Conservation (phyloP, 768 basidiomycete genomes). For the Leccinum disarticulatum region DNA sequence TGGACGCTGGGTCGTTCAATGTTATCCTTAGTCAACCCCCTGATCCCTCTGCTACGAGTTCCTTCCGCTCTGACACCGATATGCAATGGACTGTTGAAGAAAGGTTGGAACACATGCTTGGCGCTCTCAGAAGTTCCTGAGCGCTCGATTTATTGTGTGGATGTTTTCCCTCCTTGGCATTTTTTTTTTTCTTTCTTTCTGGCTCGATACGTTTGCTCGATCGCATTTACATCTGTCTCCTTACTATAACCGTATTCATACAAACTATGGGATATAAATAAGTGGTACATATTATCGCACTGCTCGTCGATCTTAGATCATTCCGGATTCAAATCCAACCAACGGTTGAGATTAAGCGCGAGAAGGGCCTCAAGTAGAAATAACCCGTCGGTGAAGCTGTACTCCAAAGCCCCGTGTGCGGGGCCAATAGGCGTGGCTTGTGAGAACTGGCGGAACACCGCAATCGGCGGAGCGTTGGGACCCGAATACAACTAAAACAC, state of each 20-base stretch:
- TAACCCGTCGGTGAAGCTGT: constrained; percentile 58
- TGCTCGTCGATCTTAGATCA: constrained; percentile 16
- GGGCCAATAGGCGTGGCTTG: constrained; percentile 60
- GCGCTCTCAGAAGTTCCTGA: constrained; percentile 34
- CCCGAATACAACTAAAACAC: constrained; percentile 45
- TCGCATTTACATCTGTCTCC: constrained; percentile 22
- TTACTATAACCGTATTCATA: constrained; percentile 33
- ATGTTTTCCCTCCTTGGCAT: constrained; percentile 11
- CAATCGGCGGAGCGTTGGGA: constrained; percentile 49
- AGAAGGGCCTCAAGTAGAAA: constrained; percentile 65
- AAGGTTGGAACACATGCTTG: constrained; percentile 70
- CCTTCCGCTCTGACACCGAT: constrained; percentile 59
- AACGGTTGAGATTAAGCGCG: constrained; percentile 70
- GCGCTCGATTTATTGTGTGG: constrained; percentile 27
- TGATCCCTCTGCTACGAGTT: constrained; percentile 62
- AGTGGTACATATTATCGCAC: constrained; percentile 18
- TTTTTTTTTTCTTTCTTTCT: constrained; percentile 1
- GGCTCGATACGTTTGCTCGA: constrained; percentile 15
- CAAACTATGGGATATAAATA: constrained; percentile 36
- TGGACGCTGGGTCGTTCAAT: constrained; percentile 84
- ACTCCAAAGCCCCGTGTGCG: constrained; percentile 61
- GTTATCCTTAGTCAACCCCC: constrained; percentile 48
- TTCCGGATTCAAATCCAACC: constrained; percentile 61
- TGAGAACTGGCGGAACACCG: constrained; percentile 53
- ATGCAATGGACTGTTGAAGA: constrained; percentile 74